A percentile compares a stretch with the other conserved stretches of the same genome.
Conservation (phyloP, 1,139 yeast genomes). For the Saccharomyces hybrid region DNA sequence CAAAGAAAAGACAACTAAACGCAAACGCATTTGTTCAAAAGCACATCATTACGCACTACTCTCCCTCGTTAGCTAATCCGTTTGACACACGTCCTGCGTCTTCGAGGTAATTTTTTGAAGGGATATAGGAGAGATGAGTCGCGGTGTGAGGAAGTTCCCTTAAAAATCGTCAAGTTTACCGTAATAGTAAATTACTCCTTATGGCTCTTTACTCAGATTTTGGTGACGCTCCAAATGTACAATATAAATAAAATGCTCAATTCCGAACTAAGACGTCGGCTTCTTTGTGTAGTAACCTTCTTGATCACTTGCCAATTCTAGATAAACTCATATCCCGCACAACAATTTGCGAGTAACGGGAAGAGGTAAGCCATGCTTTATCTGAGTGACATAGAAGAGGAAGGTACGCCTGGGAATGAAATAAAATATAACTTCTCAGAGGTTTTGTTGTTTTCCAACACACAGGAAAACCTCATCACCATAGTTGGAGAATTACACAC, state of each 20-base stretch:
- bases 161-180: not conserved
- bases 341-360: not conserved
- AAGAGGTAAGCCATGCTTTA: not conserved
- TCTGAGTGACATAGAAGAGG: conserved; percentile 5
- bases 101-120: not conserved
- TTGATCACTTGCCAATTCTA: too few species aligned
- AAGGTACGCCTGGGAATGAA: not conserved
- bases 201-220: not conserved
- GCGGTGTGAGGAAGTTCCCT: conserved; percentile 1
- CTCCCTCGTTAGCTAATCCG: not conserved
- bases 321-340: not conserved
- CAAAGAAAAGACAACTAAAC: not conserved
- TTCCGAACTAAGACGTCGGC: not conserved
- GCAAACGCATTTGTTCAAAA: not conserved
- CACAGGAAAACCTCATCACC: conserved; percentile 10
- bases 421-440: conserved; percentile 2
- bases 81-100: not conserved
- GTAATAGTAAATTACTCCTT: not conserved
- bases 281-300: too few species aligned
- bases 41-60: not conserved
- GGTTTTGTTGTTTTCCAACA: conserved; percentile 7
- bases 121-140: not conserved
- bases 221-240: not conserved
- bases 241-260: not conserved
- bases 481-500: conserved; percentile 13